phyloP scores from a whole-genome alignment of 352 stramenopile species.

The Globisporangium abappressorium region DNA sequence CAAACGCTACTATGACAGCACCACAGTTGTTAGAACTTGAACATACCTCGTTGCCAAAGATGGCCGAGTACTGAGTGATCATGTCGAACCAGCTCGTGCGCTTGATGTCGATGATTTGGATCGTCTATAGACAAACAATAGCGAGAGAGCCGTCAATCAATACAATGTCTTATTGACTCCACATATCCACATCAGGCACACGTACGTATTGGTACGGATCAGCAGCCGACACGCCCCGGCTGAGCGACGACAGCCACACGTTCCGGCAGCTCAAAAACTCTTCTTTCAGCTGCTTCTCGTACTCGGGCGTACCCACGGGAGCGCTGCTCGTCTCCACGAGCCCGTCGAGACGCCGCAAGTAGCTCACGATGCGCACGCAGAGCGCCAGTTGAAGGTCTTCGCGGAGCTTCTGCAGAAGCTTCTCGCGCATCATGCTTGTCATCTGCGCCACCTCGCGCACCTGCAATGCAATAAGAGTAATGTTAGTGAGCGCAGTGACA shows the following conservation, averaged over 20 bases:
- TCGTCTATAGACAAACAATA: conserved; percentile 35
- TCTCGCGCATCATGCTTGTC: conserved; percentile 57
- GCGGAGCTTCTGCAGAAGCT: conserved; percentile 78
- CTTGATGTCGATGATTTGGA: conserved; percentile 87
- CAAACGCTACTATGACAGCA: background rate
- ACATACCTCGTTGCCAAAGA: conserved; percentile 80
- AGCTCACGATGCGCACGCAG: conserved; percentile 80
- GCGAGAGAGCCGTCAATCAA: background rate
- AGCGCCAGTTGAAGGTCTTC: conserved; percentile 78
- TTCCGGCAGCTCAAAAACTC: conserved; percentile 81
- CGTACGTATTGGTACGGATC: conserved; percentile 85
- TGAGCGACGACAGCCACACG: conserved; percentile 69
- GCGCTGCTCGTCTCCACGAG: conserved; percentile 23
- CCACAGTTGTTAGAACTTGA: too few species aligned
- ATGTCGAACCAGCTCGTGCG: conserved; percentile 89
- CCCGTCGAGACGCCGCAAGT: conserved; percentile 69
- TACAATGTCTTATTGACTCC: background rate
- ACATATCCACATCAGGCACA: background rate
- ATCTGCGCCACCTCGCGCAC: conserved; percentile 67
- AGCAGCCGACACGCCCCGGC: conserved; percentile 42
- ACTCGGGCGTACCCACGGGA: conserved; percentile 41
- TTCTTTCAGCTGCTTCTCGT: conserved; percentile 81
- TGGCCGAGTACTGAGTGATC: conserved; percentile 90
- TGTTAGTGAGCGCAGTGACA: background rate
- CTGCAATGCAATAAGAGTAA: conserved; percentile 12